Base-by-base conservation (phyloP, 23 red algal species). In the Chondrus crispus region DNA sequence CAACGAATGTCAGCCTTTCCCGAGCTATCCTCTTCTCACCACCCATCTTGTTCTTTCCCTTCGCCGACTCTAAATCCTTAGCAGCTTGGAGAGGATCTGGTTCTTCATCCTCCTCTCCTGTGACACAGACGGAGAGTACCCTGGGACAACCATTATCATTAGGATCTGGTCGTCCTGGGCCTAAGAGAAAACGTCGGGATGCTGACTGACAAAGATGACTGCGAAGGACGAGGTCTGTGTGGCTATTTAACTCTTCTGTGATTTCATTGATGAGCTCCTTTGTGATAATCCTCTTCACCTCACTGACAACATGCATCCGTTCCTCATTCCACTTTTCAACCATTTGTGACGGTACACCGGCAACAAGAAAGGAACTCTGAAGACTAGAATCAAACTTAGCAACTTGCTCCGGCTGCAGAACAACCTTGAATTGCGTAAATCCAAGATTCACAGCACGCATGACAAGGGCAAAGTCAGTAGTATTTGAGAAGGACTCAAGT, bases 31-130 rank as follows among this genome's bases (percentile, higher is more conserved):
- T 72, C 28, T 42, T 42, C n/a, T 85, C 52, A 26, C 68, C 62
- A 14, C 40, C 75, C 54, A 39, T 62, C 40, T 82, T 42, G 14
- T 57, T 57, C 46, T 85, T 64, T 33, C 57, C 78, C 33, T 74
- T 64, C 8, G 41, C 72, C 30, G 14, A 64, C 71, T 64, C 50
- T 36, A 46, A 28, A 37, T 87, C 81, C 43, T 71, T 86, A 24
- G 82, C 71, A 46, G 55, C 58, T 70, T 94, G 78, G n/a, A 87
- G 50, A 12, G 92, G 72, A 45, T 94, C 92, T 29, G 82, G 8
- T 39, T 94, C 81, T 46, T 94, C 92, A 88, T 94, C 92, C 39
- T 82, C 92, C 46, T 94, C 92, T 40, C 28, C 70, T 16, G 92
- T 88, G 18, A 94, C 92, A 72, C 44, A 82, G 33, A 94, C 55